Evolutionary conservation across 2,329 filamentous ascomycete species (phyloP).

Genomic region (Cytospora leucostoma): DNA sequence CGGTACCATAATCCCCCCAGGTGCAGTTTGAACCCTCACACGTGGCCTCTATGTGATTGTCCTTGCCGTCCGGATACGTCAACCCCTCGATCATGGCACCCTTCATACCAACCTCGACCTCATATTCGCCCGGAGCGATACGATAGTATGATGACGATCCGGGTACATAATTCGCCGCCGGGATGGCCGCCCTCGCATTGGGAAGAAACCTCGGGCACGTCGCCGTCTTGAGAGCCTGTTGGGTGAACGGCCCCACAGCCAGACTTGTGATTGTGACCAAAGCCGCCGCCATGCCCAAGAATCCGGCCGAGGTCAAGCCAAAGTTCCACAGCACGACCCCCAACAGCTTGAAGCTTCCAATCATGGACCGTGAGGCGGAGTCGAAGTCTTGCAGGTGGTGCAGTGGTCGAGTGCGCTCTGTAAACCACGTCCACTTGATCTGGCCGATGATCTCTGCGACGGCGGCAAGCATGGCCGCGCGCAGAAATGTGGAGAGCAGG

Average conservation of each 20-base stretch:
- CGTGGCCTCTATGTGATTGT: constrained; percentile 29
- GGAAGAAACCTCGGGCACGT: constrained; percentile 30
- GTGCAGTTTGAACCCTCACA: constrained; percentile 34
- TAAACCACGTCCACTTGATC: constrained; percentile 38
- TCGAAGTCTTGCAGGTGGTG: constrained; percentile 37
- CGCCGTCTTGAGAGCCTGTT: constrained; percentile 35
- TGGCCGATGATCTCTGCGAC: constrained; percentile 38
- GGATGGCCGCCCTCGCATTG: constrained; percentile 16
- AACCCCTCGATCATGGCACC: constrained; percentile 36
- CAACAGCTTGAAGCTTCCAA: constrained; percentile 35
- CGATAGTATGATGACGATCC: constrained; percentile 29
- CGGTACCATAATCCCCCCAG: constrained; percentile 29
- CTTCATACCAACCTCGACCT: constrained; percentile 37
- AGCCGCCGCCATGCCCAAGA: constrained; percentile 30
- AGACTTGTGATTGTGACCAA: constrained; percentile 34
- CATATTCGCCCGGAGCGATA: constrained; percentile 29
- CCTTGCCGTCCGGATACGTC: constrained; percentile 32
- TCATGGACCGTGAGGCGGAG: constrained; percentile 35
- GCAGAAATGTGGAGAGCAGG: constrained; percentile 28
- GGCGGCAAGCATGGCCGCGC: constrained; percentile 34
- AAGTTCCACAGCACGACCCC: constrained; percentile 24
- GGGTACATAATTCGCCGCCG: constrained; percentile 19
- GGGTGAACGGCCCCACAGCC: constrained; percentile 36
- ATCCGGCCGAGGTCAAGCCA: constrained; percentile 21
- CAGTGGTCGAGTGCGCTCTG: constrained; percentile 33